These are phyloP conservation scores for Peniophora sp. DNA, from an alignment of 1,284 basidiomycete genomes.

Conservation along the genomic window DNA sequence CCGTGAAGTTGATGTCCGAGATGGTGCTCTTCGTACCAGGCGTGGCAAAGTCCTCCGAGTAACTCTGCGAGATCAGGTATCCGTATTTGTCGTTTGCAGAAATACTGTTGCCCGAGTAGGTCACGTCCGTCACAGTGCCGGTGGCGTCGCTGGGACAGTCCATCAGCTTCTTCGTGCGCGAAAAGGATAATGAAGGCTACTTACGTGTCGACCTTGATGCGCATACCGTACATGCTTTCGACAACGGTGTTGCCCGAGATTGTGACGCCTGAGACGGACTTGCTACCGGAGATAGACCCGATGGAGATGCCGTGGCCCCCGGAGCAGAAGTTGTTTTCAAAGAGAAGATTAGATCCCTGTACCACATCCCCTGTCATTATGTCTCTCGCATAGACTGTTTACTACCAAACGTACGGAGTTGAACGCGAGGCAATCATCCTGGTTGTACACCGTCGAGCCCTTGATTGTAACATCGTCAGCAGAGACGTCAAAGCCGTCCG, in stretches of 20 bases:
- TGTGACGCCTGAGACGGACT: slow-evolving; percentile 35
- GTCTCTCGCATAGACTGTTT: no score
- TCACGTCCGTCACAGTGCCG: slow-evolving; percentile 27
- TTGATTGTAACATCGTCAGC: slow-evolving; percentile 37
- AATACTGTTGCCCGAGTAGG: slow-evolving; percentile 25
- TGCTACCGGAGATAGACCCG: slow-evolving; percentile 42
- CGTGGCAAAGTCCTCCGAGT: slow-evolving; percentile 27
- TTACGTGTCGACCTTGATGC: slow-evolving; percentile 30
- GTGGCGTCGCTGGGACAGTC: slow-evolving; percentile 15
- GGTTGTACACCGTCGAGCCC: slow-evolving; percentile 23
- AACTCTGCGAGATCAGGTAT: slow-evolving; percentile 31
- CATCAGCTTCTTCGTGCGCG: no score
- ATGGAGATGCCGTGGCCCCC: slow-evolving; percentile 57
- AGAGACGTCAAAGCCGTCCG: slow-evolving; percentile 46
- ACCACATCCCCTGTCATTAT: no score
- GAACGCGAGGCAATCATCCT: slow-evolving; percentile 62
- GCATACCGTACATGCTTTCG: slow-evolving; percentile 29
- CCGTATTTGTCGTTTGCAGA: slow-evolving; percentile 24
- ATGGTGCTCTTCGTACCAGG: slow-evolving; percentile 25
- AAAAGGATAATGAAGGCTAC: no score
- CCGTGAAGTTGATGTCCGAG: slow-evolving; percentile 23
- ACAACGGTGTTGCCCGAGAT: slow-evolving; percentile 38
- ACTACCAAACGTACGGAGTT: slow-evolving; percentile 27
- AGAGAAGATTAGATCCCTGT: slow-evolving; percentile 44
- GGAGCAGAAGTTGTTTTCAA: slow-evolving; percentile 44